Base-by-base conservation (phyloP, 768 basidiomycete genomes). In the Asterophora parasitica region DNA sequence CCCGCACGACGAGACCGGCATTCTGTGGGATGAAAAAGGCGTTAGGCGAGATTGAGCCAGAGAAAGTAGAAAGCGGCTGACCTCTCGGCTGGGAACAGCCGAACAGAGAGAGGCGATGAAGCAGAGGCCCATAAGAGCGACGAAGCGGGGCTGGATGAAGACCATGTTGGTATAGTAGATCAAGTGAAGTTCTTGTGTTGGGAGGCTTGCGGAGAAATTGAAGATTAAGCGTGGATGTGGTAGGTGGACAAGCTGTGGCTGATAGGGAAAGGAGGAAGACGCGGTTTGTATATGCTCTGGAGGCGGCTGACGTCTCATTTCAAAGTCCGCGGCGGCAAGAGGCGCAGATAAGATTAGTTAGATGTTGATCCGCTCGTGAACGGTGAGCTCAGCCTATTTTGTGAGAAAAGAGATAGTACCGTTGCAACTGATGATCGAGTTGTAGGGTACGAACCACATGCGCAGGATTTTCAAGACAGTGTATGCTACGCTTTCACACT, bases 61-160 rank as follows among this genome's bases (percentile, higher is more conserved):
- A 27, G 2, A 1, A 20, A 48, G n/a, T 13, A 7, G 9, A 46
- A 39, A 16, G 34, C 7, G 19, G 39, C 31, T 40, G 12, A 47
- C 38, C 9, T 47, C 26, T 23, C 26, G 12, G 7, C 11, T 47
- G 37, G 37, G 46, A 4, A 28, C 28, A 11, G 48, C 42, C 9
- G 10, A 16, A 13, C 27, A 43, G 9, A 17, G 28, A 31, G 43
- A 36, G 3, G 39, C 47, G 19, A 41, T 30, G 16, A 40, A 12
- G 16, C 34, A 53, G 11, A 53, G 23, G 17, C 47, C 39, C 38
- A 53, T 26, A 20, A 53, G 39, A 33, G 40, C 19, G 6, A 49
- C n/a, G 36, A 49, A 40, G 19, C 47, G 48, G 37, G 48, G 16
- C 10, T 46, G 47, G 11, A 44, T 20, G 17, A 33, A 30, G 17